Conservation (phyloP, 2,329 filamentous ascomycete genomes). For the Albifimbria verrucaria region DNA sequence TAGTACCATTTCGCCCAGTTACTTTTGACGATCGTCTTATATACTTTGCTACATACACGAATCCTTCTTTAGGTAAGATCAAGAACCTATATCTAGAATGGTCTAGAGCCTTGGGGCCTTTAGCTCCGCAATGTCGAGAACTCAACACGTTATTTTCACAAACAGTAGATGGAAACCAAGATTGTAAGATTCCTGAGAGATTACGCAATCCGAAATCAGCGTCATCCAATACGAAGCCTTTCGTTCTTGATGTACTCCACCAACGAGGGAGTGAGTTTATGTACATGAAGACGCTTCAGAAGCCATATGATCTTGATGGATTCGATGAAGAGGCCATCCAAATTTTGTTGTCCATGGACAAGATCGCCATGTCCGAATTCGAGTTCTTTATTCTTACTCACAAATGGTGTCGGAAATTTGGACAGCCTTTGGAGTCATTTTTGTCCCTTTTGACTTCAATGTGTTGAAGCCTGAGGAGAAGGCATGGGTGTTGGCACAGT, state of each 20-base stretch:
- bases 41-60: slow-evolving; percentile 37
- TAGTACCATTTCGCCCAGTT: slow-evolving; percentile 29
- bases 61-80: slow-evolving; percentile 32
- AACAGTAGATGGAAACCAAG: slow-evolving; percentile 37
- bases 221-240: slow-evolving; percentile 15
- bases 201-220: slow-evolving; percentile 26
- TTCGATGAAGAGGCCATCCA: slow-evolving; percentile 24
- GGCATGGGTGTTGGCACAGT: slow-evolving; percentile 29
- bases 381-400: slow-evolving; percentile 29
- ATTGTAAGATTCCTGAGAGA: slow-evolving; percentile 29
- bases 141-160: slow-evolving; percentile 37
- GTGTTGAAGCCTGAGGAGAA: slow-evolving; percentile 29
- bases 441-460: slow-evolving; percentile 28
- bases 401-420: slow-evolving; percentile 29
- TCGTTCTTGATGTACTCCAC: slow-evolving; percentile 35
- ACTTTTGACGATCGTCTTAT: slow-evolving; percentile 34
- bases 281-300: background rate
- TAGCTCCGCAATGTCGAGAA: slow-evolving; percentile 36
- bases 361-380: slow-evolving; percentile 33
- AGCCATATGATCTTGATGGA: slow-evolving; percentile 8
- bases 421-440: slow-evolving; percentile 20
- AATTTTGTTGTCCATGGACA: slow-evolving; percentile 28
- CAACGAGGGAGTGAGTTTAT: slow-evolving; percentile 17
- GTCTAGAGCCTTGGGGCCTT: slow-evolving; percentile 30
- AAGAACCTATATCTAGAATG: slow-evolving; percentile 40